Evolutionary conservation across 768 basidiomycete species (phyloP), one percentile per base, ranked within the genome.

Genomic region (Cyclocybe aegerita): DNA sequence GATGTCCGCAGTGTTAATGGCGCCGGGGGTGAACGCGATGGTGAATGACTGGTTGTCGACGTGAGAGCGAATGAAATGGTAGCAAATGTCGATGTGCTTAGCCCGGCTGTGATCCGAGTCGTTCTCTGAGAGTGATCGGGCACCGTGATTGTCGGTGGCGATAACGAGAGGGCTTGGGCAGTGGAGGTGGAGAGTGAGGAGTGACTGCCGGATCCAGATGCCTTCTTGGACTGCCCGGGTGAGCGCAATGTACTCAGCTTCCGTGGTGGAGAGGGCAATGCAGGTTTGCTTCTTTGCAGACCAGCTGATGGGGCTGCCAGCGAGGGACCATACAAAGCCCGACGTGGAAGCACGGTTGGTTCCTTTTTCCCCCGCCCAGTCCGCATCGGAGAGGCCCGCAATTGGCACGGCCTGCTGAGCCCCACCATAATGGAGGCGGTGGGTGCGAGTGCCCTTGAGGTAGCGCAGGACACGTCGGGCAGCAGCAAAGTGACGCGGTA

Each of bases 361-460:
- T n/a, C n/a, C 49, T 0, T 48, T 14, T 11, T 63, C 57, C 0
- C 43, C 61, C 0, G 57, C 63, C 45, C 59, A 66, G 35, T 65
- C 62, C 0, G 64, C 53, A 40, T 72, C 62, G 0, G 60, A 54
- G 35, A 60, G 64, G 0, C 62, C 55, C 0, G 52, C 11, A 4
- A 67, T 49, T 3, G 23, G 42, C 17, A 14, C 14, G 50, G 39
- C 7, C 9, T 16, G 5, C 2, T 15, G 9, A 0, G 23, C 39
- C 0, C 65, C 47, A 0, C 58, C 60, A 14, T 60, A 54, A 1
- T 47, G 32, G 9, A 63, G 46, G 1, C 49, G 34, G 17, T 43
- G 35, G 2, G 50, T 8, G n/a, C 42, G 29, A 4, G 55, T 60
- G 1, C 55, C 58, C 30, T 51, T 49, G 12, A 60, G 55, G 34